Conservation (phyloP, 495 filamentous ascomycete genomes). For the Penicillium cataractarum region DNA sequence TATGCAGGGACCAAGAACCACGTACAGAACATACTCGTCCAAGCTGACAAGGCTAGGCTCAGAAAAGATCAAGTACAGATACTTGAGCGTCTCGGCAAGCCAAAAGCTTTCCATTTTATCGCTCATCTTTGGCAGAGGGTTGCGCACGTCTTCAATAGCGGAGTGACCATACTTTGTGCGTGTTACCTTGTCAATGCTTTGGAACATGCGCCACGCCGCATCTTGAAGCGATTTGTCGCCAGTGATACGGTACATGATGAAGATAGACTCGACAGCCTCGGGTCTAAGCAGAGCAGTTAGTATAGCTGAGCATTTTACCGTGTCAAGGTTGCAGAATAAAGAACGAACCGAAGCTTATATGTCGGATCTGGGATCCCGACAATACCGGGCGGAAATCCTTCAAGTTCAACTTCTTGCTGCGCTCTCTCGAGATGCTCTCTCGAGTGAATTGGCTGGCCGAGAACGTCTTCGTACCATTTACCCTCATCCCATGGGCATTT, state of each 20-base stretch:
- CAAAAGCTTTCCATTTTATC: constrained; percentile 63
- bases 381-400: constrained; percentile 61
- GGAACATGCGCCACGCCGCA: constrained; percentile 78
- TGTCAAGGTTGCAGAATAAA: not conserved
- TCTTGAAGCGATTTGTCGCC: constrained; percentile 68
- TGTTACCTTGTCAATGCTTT: constrained; percentile 61
- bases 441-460: constrained; percentile 19
- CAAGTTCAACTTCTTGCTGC: constrained; percentile 43
- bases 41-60: constrained; percentile 69
- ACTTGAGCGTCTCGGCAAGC: constrained; percentile 85
- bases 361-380: constrained; percentile 57
- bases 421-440: constrained; percentile 40
- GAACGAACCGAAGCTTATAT: constrained; percentile 70
- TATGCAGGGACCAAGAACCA: not conserved
- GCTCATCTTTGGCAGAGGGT: constrained; percentile 31
- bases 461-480: constrained; percentile 50
- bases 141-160: constrained; percentile 60
- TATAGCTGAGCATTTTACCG: not conserved
- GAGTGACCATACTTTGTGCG: constrained; percentile 61
- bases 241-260: constrained; percentile 76
- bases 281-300: constrained; percentile 43
- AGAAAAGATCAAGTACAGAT: constrained; percentile 88
- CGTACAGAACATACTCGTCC: constrained; percentile 68
- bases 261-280: constrained; percentile 74
- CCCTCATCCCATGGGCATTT: constrained; percentile 60